Conservation (phyloP, 805 yeast genomes). For the Ogataea nitratoaversa region DNA sequence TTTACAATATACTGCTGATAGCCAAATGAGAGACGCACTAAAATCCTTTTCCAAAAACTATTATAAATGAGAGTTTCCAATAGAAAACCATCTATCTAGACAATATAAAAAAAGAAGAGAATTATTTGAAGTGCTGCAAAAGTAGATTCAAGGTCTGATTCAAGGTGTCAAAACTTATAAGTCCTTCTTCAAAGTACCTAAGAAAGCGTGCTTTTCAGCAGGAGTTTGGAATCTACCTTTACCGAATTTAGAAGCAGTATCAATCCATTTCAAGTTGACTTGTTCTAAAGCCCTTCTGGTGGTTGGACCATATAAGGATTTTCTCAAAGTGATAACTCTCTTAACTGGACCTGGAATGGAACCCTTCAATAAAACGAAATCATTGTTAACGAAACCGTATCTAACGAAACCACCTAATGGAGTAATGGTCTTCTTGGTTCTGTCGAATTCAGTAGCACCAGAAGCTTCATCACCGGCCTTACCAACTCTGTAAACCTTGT, state of each 20-base stretch:
- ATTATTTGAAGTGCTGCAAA: neutral
- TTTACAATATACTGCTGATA: no score
- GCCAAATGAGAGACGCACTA: no score
- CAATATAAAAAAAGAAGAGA: neutral
- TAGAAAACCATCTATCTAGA: no score
- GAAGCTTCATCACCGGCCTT: constrained; percentile 89
- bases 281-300: constrained; percentile 96
- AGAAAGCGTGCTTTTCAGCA: constrained; percentile 99
- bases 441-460: constrained; percentile 97
- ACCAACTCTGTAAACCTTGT: constrained; percentile 99
- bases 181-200: constrained; percentile 99
- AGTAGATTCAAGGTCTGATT: neutral
- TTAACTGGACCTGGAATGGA: constrained; percentile 99
- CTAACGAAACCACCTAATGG: constrained; percentile 99
- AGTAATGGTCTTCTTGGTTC: constrained; percentile 99
- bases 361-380: constrained; percentile 96
- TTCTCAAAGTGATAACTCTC: constrained; percentile 99
- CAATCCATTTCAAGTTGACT: constrained; percentile 98
- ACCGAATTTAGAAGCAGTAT: constrained; percentile 99
- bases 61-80: no score
- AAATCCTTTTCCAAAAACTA: no score
- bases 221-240: constrained; percentile 99
- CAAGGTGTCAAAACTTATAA: constrained; percentile 37
- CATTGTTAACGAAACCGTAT: constrained; percentile 98
- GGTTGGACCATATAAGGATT: constrained; percentile 95